Evolutionary conservation across 139 green algal genomes (phyloP).

Genomic region (Asterochloris erici): DNA sequence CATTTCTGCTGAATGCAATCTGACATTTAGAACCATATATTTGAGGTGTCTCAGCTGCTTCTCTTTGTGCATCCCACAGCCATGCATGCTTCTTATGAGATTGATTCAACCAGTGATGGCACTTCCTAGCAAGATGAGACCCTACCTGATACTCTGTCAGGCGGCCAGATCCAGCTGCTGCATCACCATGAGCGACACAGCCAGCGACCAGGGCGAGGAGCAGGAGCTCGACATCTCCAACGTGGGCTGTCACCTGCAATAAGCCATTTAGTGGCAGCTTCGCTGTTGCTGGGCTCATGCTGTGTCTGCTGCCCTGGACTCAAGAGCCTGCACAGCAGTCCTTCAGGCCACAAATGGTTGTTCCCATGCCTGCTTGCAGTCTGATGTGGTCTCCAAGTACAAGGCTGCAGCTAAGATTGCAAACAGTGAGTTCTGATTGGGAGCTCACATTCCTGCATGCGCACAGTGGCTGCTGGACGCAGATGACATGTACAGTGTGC

Average conservation of each 20-base stretch:
- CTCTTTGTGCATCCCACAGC: too few species aligned
- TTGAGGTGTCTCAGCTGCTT: too few species aligned
- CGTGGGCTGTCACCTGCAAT: slow-evolving; percentile 17
- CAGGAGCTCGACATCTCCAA: slow-evolving; percentile 69
- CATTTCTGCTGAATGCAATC: too few species aligned
- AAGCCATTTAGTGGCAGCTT: neutral
- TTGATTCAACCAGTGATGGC: too few species aligned
- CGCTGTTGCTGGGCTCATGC: neutral
- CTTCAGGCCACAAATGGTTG: neutral
- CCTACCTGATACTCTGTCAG: too few species aligned
- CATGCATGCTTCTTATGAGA: too few species aligned
- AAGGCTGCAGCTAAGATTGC: slow-evolving; percentile 95
- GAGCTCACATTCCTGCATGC: neutral
- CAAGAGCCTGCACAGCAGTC: neutral
- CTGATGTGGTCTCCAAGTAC: slow-evolving; percentile 98
- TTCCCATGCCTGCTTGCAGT: slow-evolving; percentile 40
- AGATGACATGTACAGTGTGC: neutral
- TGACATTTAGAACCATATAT: too few species aligned
- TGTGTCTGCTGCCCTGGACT: neutral
- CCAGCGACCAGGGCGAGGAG: slow-evolving; percentile 44
- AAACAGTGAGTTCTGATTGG: slow-evolving; percentile 77
- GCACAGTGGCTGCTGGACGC: neutral
- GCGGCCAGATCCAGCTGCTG: neutral
- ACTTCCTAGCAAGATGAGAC: too few species aligned
- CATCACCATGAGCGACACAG: slow-evolving; percentile 48